A percentile compares a stretch with the other conserved stretches of the same genome.
phyloP scores from a whole-genome alignment of 1,284 basidiomycete genomes.

The Lentinula novae-zelandiae region DNA sequence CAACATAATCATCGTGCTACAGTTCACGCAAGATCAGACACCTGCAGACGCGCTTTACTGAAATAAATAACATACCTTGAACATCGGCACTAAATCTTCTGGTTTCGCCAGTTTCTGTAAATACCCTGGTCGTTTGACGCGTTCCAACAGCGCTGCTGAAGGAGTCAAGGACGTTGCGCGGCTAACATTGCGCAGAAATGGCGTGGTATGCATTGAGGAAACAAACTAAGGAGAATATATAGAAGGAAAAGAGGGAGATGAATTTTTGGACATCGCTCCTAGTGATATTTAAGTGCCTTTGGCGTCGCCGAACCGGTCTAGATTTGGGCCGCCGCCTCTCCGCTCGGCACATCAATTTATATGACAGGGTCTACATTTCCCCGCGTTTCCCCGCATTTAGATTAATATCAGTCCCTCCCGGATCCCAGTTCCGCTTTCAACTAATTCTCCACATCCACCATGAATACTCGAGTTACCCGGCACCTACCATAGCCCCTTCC shows the following conservation, averaged over 20 bases:
- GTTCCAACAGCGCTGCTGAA: slow-evolving; percentile 34
- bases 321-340: neutral
- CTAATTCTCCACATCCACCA: too few species aligned
- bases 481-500: too few species aligned
- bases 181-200: slow-evolving; percentile 10
- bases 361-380: neutral
- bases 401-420: too few species aligned
- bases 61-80: slow-evolving; percentile 31
- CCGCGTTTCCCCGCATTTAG: neutral
- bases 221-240: neutral
- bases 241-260: neutral
- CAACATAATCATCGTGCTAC: slow-evolving; percentile 43
- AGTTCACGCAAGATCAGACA: neutral
- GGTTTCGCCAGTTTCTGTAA: slow-evolving; percentile 34
- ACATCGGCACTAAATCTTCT: slow-evolving; percentile 37
- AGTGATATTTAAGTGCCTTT: neutral
- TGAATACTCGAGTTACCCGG: too few species aligned
- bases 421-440: too few species aligned
- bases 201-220: slow-evolving; percentile 7
- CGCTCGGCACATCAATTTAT: neutral
- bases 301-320: neutral
- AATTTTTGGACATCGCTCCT: neutral
- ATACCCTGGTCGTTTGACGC: slow-evolving; percentile 35
- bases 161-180: slow-evolving; percentile 13
- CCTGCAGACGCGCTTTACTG: neutral